Percentiles rank a stretch among this genome's conserved stretches.
phyloP scores from a whole-genome alignment of 805 yeast species.

The Cyberlindnera subsufficiens region DNA sequence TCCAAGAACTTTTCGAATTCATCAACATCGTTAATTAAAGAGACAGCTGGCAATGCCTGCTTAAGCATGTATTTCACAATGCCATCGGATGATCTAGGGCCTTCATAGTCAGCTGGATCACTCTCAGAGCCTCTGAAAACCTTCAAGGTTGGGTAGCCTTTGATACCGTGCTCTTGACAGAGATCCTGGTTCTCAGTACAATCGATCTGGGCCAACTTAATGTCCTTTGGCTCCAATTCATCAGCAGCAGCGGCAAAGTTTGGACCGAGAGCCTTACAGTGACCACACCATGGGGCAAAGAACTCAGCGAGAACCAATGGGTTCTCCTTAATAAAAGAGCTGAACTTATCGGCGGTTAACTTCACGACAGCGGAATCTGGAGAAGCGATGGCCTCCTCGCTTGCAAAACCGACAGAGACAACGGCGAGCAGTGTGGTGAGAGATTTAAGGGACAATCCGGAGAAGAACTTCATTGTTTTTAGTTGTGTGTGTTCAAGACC shows the following conservation, averaged over 20 bases:
- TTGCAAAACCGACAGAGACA: slow-evolving; percentile 29
- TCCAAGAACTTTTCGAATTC: slow-evolving; percentile 46
- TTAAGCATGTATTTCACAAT: slow-evolving; percentile 76
- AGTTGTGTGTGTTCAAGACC: neutral
- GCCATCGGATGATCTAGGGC: slow-evolving; percentile 77
- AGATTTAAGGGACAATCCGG: slow-evolving; percentile 28
- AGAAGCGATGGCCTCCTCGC: slow-evolving; percentile 61
- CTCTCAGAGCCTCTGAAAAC: slow-evolving; percentile 49
- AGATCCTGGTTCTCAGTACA: slow-evolving; percentile 74
- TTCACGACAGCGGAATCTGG: slow-evolving; percentile 85
- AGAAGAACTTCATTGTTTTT: slow-evolving; percentile 31
- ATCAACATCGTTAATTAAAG: slow-evolving; percentile 39
- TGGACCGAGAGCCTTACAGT: slow-evolving; percentile 86
- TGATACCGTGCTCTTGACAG: slow-evolving; percentile 61
- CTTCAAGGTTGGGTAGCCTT: slow-evolving; percentile 83
- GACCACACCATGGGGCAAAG: slow-evolving; percentile 98
- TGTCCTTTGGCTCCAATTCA: slow-evolving; percentile 48
- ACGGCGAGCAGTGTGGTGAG: slow-evolving; percentile 37
- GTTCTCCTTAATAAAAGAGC: slow-evolving; percentile 59
- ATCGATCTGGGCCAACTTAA: slow-evolving; percentile 77
- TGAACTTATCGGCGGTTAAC: slow-evolving; percentile 61
- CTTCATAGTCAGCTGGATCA: slow-evolving; percentile 61
- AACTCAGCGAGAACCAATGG: slow-evolving; percentile 82
- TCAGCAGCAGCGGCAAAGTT: slow-evolving; percentile 73
- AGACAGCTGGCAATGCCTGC: slow-evolving; percentile 75